phyloP scores from a whole-genome alignment of 2,329 filamentous ascomycete species.

The Penicillium sp. region DNA sequence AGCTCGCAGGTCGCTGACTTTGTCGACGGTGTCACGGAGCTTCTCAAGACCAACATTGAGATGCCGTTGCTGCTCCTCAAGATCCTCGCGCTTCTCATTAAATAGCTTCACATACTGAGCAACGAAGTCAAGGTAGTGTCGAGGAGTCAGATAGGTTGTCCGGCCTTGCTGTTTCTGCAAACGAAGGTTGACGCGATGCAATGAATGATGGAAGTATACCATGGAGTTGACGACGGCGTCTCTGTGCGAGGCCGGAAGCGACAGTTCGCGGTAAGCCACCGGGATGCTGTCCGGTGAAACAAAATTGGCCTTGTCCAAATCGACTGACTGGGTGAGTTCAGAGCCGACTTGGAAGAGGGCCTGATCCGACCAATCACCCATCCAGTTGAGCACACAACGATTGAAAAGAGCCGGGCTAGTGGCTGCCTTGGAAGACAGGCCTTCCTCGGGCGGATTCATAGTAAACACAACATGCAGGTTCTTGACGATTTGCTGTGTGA shows the following conservation, averaged over 20 bases:
- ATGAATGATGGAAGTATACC: conserved; percentile 97
- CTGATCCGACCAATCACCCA: conserved; percentile 99
- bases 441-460: conserved; percentile 98
- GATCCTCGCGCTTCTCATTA: conserved; percentile 95
- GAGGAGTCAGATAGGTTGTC: conserved; percentile 87
- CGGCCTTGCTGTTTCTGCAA: conserved; percentile 89
- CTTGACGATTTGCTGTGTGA: conserved; percentile 98
- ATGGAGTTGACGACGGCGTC: conserved; percentile 95
- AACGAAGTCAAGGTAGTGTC: conserved; percentile 97
- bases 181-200: conserved; percentile 84
- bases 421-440: conserved; percentile 90
- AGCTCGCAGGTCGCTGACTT: conserved; percentile 85
- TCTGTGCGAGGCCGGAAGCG: conserved; percentile 80
- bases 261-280: conserved; percentile 82
- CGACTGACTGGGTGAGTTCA: conserved; percentile 92
- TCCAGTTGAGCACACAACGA: conserved; percentile 99
- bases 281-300: conserved; percentile 85
- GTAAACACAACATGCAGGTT: conserved; percentile 99
- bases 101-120: conserved; percentile 96
- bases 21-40: conserved; percentile 91
- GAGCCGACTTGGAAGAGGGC: conserved; percentile 96
- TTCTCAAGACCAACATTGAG: conserved; percentile 98
- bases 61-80: conserved; percentile 98
- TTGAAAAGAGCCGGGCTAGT: conserved; percentile 99
- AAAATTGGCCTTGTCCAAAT: conserved; percentile 85